Conservation (phyloP, 176 grass and related monocot genomes). For the Cenchrus purpureus region DNA sequence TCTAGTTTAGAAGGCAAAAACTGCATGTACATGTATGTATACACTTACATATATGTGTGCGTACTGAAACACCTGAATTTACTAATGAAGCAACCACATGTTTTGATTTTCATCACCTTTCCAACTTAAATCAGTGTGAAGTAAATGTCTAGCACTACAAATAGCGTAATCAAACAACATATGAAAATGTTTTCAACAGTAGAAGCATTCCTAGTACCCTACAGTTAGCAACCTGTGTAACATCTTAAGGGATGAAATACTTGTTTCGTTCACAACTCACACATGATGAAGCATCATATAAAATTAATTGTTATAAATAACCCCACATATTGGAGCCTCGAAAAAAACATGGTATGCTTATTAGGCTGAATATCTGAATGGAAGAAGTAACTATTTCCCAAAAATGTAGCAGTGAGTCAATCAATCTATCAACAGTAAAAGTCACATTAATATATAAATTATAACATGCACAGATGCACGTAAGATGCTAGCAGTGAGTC, state of each 20-base stretch:
- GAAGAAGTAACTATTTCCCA: neutral
- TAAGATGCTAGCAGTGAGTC: neutral
- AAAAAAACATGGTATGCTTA: neutral
- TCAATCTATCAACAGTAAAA: neutral
- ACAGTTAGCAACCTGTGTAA: neutral
- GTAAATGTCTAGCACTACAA: neutral
- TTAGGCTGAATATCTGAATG: neutral
- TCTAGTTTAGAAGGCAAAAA: neutral
- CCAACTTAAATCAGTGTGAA: slow-evolving; percentile 7
- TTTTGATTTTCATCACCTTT: slow-evolving; percentile 5
- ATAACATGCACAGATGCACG: neutral
- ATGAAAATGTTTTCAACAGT: neutral
- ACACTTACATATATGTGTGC: neutral
- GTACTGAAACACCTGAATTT: neutral
- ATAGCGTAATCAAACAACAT: neutral
- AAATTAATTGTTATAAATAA: neutral
- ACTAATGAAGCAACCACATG: neutral
- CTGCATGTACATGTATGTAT: neutral
- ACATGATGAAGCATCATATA: neutral
- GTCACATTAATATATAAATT: neutral
- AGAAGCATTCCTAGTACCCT: neutral
- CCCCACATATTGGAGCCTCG: neutral
- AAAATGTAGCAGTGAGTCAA: neutral
- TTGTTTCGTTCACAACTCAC: neutral
- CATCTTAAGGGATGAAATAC: neutral